phyloP scores from a whole-genome alignment of 2,329 filamentous ascomycete genomes.

The Aspergillaceae sp. region DNA sequence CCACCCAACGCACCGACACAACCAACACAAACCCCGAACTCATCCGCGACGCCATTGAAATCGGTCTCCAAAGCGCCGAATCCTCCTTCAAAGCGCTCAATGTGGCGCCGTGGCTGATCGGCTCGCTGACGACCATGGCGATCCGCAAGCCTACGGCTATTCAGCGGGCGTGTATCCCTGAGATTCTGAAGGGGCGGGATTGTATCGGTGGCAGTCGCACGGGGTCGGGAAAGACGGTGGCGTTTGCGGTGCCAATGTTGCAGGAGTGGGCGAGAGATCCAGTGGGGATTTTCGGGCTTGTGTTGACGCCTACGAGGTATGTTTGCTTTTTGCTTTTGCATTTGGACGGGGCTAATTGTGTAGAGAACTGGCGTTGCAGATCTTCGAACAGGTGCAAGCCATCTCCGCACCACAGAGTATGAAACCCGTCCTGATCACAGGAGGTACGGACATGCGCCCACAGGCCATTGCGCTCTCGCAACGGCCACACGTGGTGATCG shows the following conservation, averaged over 20 bases:
- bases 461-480: constrained; percentile 78
- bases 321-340: constrained; percentile 3
- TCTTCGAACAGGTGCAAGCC: constrained; percentile 91
- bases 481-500: constrained; percentile 84
- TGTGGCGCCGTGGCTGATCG: constrained; percentile 79
- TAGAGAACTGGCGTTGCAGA: constrained; percentile 86
- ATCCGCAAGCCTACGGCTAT: constrained; percentile 87
- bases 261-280: constrained; percentile 92
- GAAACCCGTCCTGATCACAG: constrained; percentile 82
- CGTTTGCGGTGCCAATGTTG: constrained; percentile 88
- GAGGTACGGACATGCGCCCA: constrained; percentile 81
- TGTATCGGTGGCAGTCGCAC: constrained; percentile 93
- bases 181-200: constrained; percentile 82
- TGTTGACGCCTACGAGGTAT: constrained; percentile 78
- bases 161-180: constrained; percentile 85
- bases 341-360: neutral
- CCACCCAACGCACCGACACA: constrained; percentile 3
- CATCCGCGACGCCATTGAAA: constrained; percentile 33
- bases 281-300: constrained; percentile 77
- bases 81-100: constrained; percentile 62
- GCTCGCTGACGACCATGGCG: constrained; percentile 66
- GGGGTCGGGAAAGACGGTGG: constrained; percentile 94
- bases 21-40: constrained; percentile 28
- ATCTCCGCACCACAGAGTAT: constrained; percentile 81
- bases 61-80: constrained; percentile 36